Base-by-base conservation (phyloP, 1,284 basidiomycete genomes). In the Naganishia sp. region DNA sequence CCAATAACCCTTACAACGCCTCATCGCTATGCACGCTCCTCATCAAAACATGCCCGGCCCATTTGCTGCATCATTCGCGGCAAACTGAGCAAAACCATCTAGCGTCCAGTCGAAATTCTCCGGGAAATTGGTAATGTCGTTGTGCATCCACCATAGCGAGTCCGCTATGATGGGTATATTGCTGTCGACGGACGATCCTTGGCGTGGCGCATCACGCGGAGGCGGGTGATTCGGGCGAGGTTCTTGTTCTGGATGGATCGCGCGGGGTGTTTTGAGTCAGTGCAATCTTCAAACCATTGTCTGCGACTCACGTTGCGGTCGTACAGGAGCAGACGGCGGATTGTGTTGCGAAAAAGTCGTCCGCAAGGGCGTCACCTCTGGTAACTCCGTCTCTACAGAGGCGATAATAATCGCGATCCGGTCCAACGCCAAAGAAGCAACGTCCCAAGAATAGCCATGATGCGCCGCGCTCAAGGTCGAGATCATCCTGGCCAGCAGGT, bases 391-490 rank as follows among this genome's bases (percentile, higher is more conserved):
- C 41, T 61, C 58, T 6, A 61, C 45, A 0, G 58, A 61, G 0
- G 58, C 58, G n/a, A 61, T 61, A n/a, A 61, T 50, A 17, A 61
- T 70, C 5, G 70, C 67, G n/a, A 73, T 71, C 0, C 73, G 70
- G 21, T 72, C 70, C 28, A 76, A 69, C 1, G 74, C 72, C 11
- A 66, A 65, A 4, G 69, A 70, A 3, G 72, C 70, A 18, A 75
- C 68, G 60, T 76, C 75, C 73, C 75, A 76, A 2, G 56, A 49
- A 17, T 67, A 65, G 18, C 63, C 68, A 25, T 67, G 58, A 53
- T 67, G 70, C 28, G 66, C 67, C 28, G 64, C 61, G 18, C 61
- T 67, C 10, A 71, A 60, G 2, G 58, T 63, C 13, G 47, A 60
- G 45, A 54, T 69, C 47, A 65, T 63, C 11, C 53, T 69, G 32